phyloP scores from a whole-genome alignment of 2,329 filamentous ascomycete species.

The Pseudogymnoascus sp. region DNA sequence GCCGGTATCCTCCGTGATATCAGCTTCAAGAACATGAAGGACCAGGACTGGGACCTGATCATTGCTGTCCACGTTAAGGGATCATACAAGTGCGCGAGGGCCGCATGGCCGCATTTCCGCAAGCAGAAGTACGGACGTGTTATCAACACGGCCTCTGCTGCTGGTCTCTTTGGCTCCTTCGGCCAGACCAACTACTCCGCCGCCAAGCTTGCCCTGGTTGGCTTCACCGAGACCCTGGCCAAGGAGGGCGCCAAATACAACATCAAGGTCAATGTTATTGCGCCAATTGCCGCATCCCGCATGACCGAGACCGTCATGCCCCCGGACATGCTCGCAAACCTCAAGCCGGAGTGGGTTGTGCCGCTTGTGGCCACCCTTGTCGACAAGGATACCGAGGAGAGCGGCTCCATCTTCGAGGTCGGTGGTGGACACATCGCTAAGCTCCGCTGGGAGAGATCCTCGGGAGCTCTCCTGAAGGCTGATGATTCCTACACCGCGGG shows the following conservation, averaged over 20 bases:
- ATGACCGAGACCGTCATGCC: conserved; percentile 97
- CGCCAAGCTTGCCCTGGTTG: conserved; percentile 89
- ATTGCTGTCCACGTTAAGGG: conserved; percentile 88
- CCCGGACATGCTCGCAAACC: conserved; percentile 70
- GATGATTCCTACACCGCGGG: conserved; percentile 82
- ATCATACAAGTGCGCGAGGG: conserved; percentile 88
- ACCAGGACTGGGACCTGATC: conserved; percentile 93
- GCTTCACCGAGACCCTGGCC: conserved; percentile 94
- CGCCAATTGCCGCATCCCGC: conserved; percentile 86
- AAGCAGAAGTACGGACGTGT: conserved; percentile 98
- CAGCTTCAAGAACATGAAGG: conserved; percentile 98
- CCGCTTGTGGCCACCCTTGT: conserved; percentile 83
- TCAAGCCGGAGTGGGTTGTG: conserved; percentile 87
- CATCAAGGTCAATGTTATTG: conserved; percentile 90
- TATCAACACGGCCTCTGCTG: conserved; percentile 95
- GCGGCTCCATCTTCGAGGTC: conserved; percentile 83
- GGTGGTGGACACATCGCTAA: conserved; percentile 90
- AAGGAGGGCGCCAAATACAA: conserved; percentile 99
- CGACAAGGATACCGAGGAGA: conserved; percentile 76
- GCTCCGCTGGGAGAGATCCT: conserved; percentile 88
- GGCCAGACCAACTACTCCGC: conserved; percentile 96
- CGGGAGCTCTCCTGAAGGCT: conserved; percentile 79
- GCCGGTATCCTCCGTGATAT: conserved; percentile 87
- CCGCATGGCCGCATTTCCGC: conserved; percentile 94
- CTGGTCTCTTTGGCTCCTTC: conserved; percentile 90